These are phyloP conservation scores for Aegilops longissima DNA, from an alignment of 176 grass and related monocot species.

Conservation along the genomic window DNA sequence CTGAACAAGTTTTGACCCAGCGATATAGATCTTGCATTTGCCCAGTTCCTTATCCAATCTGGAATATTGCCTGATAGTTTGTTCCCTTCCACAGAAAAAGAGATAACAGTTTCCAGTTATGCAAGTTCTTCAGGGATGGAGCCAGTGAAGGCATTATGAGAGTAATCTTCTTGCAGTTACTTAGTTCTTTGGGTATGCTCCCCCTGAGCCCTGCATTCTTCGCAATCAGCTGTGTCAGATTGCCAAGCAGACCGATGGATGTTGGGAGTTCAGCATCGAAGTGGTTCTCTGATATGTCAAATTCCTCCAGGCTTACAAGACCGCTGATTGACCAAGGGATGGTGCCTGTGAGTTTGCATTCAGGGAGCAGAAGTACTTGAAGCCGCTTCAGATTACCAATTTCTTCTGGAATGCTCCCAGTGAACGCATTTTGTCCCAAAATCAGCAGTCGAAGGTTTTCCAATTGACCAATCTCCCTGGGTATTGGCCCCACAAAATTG, in stretches of 20 bases:
- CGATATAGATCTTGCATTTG: conserved; percentile 45
- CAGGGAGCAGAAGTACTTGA: conserved; percentile 55
- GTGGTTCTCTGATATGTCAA: conserved; percentile 89
- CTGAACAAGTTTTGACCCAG: conserved; percentile 68
- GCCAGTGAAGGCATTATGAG: conserved; percentile 64
- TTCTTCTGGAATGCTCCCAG: conserved; percentile 67
- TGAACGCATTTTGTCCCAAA: conserved; percentile 65
- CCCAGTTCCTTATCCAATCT: conserved; percentile 78
- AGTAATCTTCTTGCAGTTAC: conserved; percentile 75
- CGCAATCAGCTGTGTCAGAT: conserved; percentile 66
- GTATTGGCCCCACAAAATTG: conserved; percentile 63
- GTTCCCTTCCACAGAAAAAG: conserved; percentile 73
- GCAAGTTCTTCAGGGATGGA: conserved; percentile 67
- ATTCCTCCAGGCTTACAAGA: conserved; percentile 65
- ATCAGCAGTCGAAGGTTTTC: conserved; percentile 52
- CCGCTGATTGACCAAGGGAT: conserved; percentile 62
- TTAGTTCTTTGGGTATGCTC: conserved; percentile 63
- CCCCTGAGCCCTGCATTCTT: conserved; percentile 63
- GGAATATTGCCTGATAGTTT: conserved; percentile 71
- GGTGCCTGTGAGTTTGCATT: conserved; percentile 64
- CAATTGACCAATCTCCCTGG: conserved; percentile 64
- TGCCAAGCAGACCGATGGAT: conserved; percentile 56
- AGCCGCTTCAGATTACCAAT: conserved; percentile 69
- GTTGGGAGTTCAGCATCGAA: conserved; percentile 67
- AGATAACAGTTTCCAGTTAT: conserved; percentile 45